Evolutionary conservation across 2,329 filamentous ascomycete genomes (phyloP), one percentile per base, ranked within the genome.

Genomic region (Triangularia setosa): DNA sequence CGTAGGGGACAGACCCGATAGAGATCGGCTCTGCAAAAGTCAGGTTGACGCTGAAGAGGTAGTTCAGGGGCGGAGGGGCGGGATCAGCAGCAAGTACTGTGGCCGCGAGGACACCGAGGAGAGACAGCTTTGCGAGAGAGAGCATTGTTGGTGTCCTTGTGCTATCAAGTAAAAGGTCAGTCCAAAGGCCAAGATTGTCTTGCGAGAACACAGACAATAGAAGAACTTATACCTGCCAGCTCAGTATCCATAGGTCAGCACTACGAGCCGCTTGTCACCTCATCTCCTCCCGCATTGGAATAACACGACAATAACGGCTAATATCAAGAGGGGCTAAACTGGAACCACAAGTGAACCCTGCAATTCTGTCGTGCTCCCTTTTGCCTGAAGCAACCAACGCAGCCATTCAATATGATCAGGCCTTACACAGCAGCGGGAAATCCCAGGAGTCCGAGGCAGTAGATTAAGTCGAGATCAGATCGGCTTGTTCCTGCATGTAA

Each of bases 11-110:
- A 0, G 68, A 35, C 2, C 73, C 73, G n/a, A 74, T 69, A 30
- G 58, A 14, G 27, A 71, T 64, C 27, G 65, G 23, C 1, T 69
- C 48, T 1, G 66, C 62, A 18, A 66, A 69, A 8, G 65, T 69
- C 7, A 75, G 67, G 61, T 74, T 74, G 54, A 69, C 63, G 52
- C 68, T 71, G 67, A 73, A 74, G 1, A 75, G 69, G 48, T 70
- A 74, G 4, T 67, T 70, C 8, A 72, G 55, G 7, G 65, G 40
- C 0, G 71, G 71, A 28, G 69, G 68, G 27, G 63, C 59, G 8
- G 71, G 71, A 27, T 60, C 62, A 0, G 64, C 67, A 18, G 58
- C 61, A 9, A 63, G 18, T 2, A n/a, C 48, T 12, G 61, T 27
- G 2, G 62, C 54, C 25, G 62, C 48, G n/a, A 66, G 52, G 16